These are phyloP conservation scores for Polyplosphaeria fusca DNA, from an alignment of 495 filamentous ascomycete genomes.

Conservation along the genomic window DNA sequence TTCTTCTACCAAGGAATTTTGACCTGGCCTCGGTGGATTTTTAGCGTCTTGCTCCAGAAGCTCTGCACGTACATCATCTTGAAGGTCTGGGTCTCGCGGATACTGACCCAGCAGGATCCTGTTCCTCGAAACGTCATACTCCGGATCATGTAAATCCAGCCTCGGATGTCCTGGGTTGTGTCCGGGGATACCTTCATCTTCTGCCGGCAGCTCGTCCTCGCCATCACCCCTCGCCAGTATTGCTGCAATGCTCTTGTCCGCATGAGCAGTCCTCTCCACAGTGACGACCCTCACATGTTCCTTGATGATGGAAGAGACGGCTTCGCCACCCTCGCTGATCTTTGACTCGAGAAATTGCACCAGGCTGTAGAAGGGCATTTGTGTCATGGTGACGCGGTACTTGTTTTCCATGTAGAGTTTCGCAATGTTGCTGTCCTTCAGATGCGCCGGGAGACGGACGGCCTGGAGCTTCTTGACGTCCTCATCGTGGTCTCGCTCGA, in stretches of 20 bases:
- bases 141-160: slow-evolving; percentile 61
- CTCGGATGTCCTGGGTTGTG: slow-evolving; percentile 83
- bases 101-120: slow-evolving; percentile 73
- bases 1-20: slow-evolving; percentile 66
- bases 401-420: slow-evolving; percentile 78
- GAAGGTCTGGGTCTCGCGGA: slow-evolving; percentile 72
- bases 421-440: slow-evolving; percentile 64
- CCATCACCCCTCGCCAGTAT: slow-evolving; percentile 60
- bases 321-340: slow-evolving; percentile 68
- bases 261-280: slow-evolving; percentile 66
- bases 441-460: slow-evolving; percentile 72
- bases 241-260: slow-evolving; percentile 75
- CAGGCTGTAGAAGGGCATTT: slow-evolving; percentile 70
- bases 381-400: slow-evolving; percentile 82
- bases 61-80: slow-evolving; percentile 77
- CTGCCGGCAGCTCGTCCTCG: slow-evolving; percentile 66
- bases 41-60: slow-evolving; percentile 73
- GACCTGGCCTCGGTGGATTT: slow-evolving; percentile 63
- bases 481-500: slow-evolving; percentile 70
- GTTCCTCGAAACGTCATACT: slow-evolving; percentile 42
- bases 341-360: slow-evolving; percentile 86
- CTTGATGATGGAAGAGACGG: slow-evolving; percentile 72
- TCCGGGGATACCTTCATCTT: slow-evolving; percentile 91
- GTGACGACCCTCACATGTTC: slow-evolving; percentile 69
- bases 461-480: slow-evolving; percentile 67